Evolutionary conservation across 1,284 basidiomycete genomes (phyloP).

Genomic region (Chalciporus sp.): DNA sequence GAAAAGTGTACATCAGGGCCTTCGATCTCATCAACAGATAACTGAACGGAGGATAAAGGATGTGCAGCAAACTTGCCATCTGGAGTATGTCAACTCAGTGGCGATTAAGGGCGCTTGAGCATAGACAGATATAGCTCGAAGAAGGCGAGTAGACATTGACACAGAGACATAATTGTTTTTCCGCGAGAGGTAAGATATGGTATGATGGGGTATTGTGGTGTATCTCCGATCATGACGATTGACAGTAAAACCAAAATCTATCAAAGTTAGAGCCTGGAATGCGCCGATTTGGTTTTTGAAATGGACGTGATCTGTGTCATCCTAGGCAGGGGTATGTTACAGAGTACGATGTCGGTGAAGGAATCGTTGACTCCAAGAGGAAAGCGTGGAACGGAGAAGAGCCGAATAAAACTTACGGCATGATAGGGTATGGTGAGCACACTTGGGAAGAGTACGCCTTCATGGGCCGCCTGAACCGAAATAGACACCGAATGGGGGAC

Average conservation of each 20-base stretch:
- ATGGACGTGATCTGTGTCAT: not conserved
- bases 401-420: constrained; percentile 3
- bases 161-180: not conserved
- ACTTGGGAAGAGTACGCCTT: not conserved
- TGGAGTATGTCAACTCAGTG: not conserved
- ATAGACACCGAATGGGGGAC: not conserved
- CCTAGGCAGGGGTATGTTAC: constrained; percentile 4
- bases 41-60: not conserved
- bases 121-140: not conserved
- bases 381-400: constrained; percentile 4
- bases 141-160: not conserved
- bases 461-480: not conserved
- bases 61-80: not conserved
- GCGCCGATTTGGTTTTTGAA: not conserved
- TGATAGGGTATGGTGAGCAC: constrained; percentile 13
- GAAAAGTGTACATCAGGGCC: not conserved
- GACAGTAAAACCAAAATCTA: not conserved
- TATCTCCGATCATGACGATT: not conserved
- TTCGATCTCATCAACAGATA: not conserved
- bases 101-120: not conserved
- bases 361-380: constrained; percentile 7
- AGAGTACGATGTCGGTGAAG: constrained; percentile 7
- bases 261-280: not conserved
- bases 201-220: not conserved
- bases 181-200: not conserved